These are phyloP conservation scores for Dendrobium catenatum DNA, from an alignment of 106 monocot genomes.

Conservation along the genomic window DNA sequence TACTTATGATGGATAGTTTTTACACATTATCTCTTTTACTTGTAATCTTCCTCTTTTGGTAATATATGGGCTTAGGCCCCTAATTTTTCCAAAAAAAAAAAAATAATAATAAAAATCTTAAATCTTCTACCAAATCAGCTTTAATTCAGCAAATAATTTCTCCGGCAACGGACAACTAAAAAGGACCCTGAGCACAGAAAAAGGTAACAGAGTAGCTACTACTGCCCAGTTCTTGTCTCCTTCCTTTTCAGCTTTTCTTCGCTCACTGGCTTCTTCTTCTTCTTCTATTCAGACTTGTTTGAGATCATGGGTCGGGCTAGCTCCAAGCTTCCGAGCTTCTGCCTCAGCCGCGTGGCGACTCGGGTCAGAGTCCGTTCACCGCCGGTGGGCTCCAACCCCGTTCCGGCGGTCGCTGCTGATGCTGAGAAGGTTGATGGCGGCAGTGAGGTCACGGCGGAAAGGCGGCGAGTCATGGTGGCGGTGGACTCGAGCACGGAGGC, in stretches of 20 bases:
- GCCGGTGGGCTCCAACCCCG: constrained; percentile 3
- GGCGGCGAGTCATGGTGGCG: constrained; percentile 52
- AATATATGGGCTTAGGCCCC: no score
- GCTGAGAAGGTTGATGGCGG: not conserved
- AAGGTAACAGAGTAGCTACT: not conserved
- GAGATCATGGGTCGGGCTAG: constrained; percentile 15
- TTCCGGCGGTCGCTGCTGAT: not conserved
- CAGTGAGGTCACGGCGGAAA: not conserved
- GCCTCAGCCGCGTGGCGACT: constrained; percentile 32
- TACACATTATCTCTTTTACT: no score
- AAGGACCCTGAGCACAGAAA: not conserved
- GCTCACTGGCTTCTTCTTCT: not conserved
- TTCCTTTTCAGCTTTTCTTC: not conserved
- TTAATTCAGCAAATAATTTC: no score
- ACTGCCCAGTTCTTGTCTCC: not conserved
- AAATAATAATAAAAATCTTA: no score
- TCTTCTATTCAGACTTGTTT: not conserved
- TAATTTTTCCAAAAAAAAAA: no score
- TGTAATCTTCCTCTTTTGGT: no score
- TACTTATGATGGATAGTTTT: no score
- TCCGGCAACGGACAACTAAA: not conserved
- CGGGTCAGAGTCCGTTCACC: constrained; percentile 32
- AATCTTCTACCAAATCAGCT: no score
- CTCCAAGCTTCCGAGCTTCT: constrained; percentile 38
- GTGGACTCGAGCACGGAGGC: constrained; percentile 45